Evolutionary conservation across 2,329 filamentous ascomycete species (phyloP), one percentile per base, ranked within the genome.

Genomic region (Microdochium paspali): DNA sequence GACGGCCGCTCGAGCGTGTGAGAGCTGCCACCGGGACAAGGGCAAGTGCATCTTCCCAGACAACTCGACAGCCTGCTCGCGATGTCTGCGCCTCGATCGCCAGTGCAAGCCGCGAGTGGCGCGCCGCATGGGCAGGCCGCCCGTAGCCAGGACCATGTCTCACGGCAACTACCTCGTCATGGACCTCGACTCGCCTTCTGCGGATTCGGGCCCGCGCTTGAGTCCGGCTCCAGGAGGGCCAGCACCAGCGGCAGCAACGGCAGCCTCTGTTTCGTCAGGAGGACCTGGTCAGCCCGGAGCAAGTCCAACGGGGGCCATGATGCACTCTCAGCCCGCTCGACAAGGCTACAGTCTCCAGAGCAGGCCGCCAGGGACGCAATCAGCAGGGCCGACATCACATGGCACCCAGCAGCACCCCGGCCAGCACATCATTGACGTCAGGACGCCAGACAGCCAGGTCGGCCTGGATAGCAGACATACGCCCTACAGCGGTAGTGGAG

Each of bases 11-110:
- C 35, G 35, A 20, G 44, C 44, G 15, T 48, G 47, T 43, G 47
- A 48, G 44, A 32, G 44, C 24, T 48, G 47, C 31, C 44, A 48
- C 47, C 39, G 24, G 44, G 24, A 46, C 47, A 48, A 48, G 20
- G 43, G 40, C 24, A 48, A 43, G 42, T 48, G 47, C 47, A 48
- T 10, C 23, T 46, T 46, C 44, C 24, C 23, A 4, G 28, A 28
- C 24, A 20, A 21, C 21, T 35, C 28, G 44, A 31, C 21, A 10
- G 10, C 44, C 9, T 48, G 47, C 44, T 24, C 30, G 25, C n/a
- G 47, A 39, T 48, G 47, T 20, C 18, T 21, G 20, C 18, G 3
- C 23, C 32, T 48, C 21, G 47, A 44, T 18, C 25, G 45, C 31
- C 24, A 31, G 30, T 48, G 47, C 44, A 23, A 25, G 23, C 32